Evolutionary conservation across 495 filamentous ascomycete genomes (phyloP), one percentile per base, ranked within the genome.

Genomic region (Xylaria curta): DNA sequence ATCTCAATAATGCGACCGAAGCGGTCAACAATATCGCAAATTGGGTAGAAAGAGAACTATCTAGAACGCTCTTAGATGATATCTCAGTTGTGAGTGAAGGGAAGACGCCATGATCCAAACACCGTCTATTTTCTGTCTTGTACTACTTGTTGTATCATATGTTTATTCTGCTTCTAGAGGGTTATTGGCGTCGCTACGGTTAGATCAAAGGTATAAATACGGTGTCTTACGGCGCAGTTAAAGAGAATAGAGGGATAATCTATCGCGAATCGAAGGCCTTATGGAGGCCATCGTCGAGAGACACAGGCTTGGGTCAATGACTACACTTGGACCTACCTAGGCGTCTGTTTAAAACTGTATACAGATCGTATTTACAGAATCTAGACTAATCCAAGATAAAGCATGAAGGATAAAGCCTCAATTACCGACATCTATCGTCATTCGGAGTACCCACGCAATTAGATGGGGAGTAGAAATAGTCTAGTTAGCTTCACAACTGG

Each of bases 1-100:
- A 88, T 74, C 85, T 88, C 40, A 84, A 87, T 15, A 82, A 82
- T 13, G 87, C 90, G 8, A 66, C 76, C n/a, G 74, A 79, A 42
- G 89, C 90, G 1, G 75, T 87, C 24, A 75, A 75, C 6, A 77
- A 83, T 19, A 83, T 86, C 0, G 74, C 74, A 3, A 64, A 69
- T 0, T 92, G 89, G 90, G 81, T 85, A 4, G 69, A 78, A 69
- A 79, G 74, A 46, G 81, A 82, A 47, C 31, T 79, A 26, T 77
- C 70, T 26, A 70, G 59, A 13, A 53, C 68, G 8, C 63, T 62
- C 21, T 66, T 69, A 53, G 71, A 81, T 17, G 75, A 77, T 36
- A 81, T 82, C 15, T 76, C 73, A 58, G 73, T 78, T 26, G 70
- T 74, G 68, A 74, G 72, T 40, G 79, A 77, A 70, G 74, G 61